These are phyloP conservation scores for Beauveria sp. DNA, from an alignment of 2,329 filamentous ascomycete genomes.

Conservation along the genomic window DNA sequence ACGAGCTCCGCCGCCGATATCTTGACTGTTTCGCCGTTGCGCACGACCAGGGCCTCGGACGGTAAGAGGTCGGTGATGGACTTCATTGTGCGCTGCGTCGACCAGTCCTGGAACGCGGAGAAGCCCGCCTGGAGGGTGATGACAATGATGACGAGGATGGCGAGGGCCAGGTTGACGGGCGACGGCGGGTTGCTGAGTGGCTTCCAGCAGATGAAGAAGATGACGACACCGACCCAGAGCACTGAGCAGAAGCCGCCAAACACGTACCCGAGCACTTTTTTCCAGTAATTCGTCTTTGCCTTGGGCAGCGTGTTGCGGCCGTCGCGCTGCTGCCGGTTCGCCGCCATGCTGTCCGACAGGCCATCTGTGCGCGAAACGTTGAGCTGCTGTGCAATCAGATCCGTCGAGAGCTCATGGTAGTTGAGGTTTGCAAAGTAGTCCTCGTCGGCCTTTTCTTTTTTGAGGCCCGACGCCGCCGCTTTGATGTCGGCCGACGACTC, in stretches of 20 bases:
- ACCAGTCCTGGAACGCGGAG: conserved; percentile 41
- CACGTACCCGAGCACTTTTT: conserved; percentile 33
- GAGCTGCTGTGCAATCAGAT: conserved; percentile 31
- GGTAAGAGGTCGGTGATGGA: conserved; percentile 39
- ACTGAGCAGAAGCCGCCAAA: conserved; percentile 42
- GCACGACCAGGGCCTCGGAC: conserved; percentile 33
- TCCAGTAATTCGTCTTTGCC: conserved; percentile 34
- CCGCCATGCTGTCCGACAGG: conserved; percentile 26
- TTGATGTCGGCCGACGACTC: conserved; percentile 16
- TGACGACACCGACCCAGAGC: conserved; percentile 37
- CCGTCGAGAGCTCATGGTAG: conserved; percentile 28
- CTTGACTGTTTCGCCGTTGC: conserved; percentile 34
- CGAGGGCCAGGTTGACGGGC: conserved; percentile 35
- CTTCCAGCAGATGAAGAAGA: conserved; percentile 41
- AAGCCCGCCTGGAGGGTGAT: conserved; percentile 39
- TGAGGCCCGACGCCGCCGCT: conserved; percentile 1
- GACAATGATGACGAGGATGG: conserved; percentile 39
- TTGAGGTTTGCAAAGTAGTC: conserved; percentile 36
- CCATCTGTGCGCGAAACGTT: conserved; percentile 28
- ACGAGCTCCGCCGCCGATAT: conserved; percentile 36
- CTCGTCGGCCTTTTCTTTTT: conserved; percentile 25
- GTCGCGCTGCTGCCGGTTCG: conserved; percentile 29
- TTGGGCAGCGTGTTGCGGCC: conserved; percentile 34
- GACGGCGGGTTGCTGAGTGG: conserved; percentile 38
- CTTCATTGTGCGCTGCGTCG: conserved; percentile 37